These are phyloP conservation scores for Malus hybrid DNA, from an alignment of 331 rosid genomes.

Conservation along the genomic window DNA sequence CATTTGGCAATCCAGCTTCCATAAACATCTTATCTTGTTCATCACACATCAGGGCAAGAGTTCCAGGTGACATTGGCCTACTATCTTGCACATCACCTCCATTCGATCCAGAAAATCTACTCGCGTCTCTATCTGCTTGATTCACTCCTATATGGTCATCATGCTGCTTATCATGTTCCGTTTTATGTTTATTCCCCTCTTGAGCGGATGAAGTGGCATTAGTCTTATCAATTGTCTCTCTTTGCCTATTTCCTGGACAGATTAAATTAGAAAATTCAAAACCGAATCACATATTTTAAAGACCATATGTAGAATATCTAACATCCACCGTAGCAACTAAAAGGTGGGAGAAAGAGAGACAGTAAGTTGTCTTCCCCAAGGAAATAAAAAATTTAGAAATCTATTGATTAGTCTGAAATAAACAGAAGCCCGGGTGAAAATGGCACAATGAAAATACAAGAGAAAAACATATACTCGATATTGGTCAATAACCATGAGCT, in stretches of 20 bases:
- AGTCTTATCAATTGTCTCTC: conserved; percentile 14
- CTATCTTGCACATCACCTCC: conserved; percentile 27
- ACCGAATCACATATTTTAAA: neutral
- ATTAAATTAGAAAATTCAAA: conserved; percentile 13
- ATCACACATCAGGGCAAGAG: conserved; percentile 73
- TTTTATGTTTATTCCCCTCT: conserved; percentile 24
- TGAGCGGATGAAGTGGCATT: conserved; percentile 29
- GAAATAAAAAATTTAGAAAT: neutral
- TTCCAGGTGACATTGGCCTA: conserved; percentile 61
- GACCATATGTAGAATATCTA: neutral
- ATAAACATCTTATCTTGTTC: conserved; percentile 47
- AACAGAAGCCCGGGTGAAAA: neutral
- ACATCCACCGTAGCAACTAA: neutral
- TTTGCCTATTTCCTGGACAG: conserved; percentile 33
- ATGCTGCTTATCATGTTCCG: conserved; percentile 8
- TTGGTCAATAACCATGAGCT: neutral
- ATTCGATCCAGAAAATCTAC: conserved; percentile 25
- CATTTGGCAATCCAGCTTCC: conserved; percentile 30
- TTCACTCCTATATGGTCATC: conserved; percentile 20
- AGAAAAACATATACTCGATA: neutral
- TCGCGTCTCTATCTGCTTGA: conserved; percentile 25
- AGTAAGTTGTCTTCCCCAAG: neutral
- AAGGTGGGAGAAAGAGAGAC: neutral
- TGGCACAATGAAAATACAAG: neutral
- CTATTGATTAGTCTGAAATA: neutral